Base-by-base conservation (phyloP, 371 early-diverging fungal genomes). In the Rhizopus sp. region DNA sequence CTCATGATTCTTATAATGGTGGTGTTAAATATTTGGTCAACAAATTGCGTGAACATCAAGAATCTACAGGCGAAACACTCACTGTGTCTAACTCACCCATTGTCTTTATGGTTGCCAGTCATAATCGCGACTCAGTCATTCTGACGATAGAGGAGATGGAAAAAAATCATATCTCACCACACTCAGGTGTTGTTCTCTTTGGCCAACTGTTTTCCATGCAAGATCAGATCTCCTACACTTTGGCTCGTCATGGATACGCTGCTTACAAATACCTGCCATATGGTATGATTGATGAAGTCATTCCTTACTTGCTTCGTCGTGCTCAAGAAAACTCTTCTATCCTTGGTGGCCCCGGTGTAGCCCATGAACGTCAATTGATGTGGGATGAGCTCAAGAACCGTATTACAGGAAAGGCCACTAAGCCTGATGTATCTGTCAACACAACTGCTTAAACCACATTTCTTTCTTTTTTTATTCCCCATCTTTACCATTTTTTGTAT, bases 281-380 rank as follows among this genome's bases (percentile, higher is more conserved):
- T 64, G 97, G 97, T 37, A 70, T 61, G 70, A 72, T 82, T 35
- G 79, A 87, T 30, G 94, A 94, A 62, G 93, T 94, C 23, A 89
- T 97, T 60, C 97, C 97, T 7, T 98, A 95, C 73, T 78, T 98
- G 60, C 80, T 94, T 48, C 87, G 98, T 46, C 87, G 98, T 49
- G 97, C 96, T 31, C 95, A 96, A 76, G 99, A 98, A 75, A 98
- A 98, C 72, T 83, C 88, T 4, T 82, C 93, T 9, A 85, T 97
- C 2, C 57, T 85, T 40, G 81, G 82, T 34, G 76, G 75, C 32
- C 46, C 46, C 23, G 66, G 66, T 39, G 77, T 73, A 6, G 61
- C 64, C 4, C 57, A 71, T 23, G 84, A 86, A 53, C 79, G 80
- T 35, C 64, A 41, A n/a, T 53, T 83, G 57, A 59, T 86, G 59